These are phyloP conservation scores for Spathaspora sp. DNA, from an alignment of 1,139 yeast species.

Conservation along the genomic window DNA sequence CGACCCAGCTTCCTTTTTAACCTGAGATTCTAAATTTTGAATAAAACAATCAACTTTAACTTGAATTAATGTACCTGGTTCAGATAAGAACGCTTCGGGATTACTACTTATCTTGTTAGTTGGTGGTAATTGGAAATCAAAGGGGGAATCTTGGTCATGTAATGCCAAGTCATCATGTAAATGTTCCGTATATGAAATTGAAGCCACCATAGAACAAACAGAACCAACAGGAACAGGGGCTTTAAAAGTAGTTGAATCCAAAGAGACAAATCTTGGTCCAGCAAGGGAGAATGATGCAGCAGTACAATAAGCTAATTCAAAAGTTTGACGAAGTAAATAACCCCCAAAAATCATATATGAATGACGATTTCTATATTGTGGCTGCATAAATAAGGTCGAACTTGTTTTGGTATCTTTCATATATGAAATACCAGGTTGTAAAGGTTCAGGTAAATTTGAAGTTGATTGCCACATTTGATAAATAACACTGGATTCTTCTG, in stretches of 20 bases:
- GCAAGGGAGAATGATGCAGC: conserved; percentile 86
- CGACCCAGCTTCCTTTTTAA: conserved; percentile 73
- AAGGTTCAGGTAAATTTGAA: conserved; percentile 33
- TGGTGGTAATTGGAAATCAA: conserved; percentile 53
- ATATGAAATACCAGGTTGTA: conserved; percentile 50
- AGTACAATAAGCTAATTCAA: conserved; percentile 89
- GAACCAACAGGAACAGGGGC: conserved; percentile 96
- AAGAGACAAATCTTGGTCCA: conserved; percentile 82
- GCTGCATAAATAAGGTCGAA: conserved; percentile 90
- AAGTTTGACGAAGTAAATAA: conserved; percentile 83
- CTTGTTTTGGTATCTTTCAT: conserved; percentile 72
- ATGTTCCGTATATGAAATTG: conserved; percentile 82
- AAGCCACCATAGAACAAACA: conserved; percentile 76
- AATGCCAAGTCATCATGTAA: conserved; percentile 43
- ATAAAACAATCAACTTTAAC: conserved; percentile 85
- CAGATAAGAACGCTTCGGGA: conserved; percentile 60
- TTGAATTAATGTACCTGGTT: conserved; percentile 86
- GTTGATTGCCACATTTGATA: conserved; percentile 76
- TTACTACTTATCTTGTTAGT: conserved; percentile 55
- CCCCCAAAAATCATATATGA: conserved; percentile 96
- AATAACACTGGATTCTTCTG: conserved; percentile 66
- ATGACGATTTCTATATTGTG: conserved; percentile 92
- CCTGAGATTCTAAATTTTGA: conserved; percentile 60
- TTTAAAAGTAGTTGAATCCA: conserved; percentile 87
- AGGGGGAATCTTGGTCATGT: conserved; percentile 37